Conservation (phyloP, 345 rosid genomes). For the Capsella bursapastoris region DNA sequence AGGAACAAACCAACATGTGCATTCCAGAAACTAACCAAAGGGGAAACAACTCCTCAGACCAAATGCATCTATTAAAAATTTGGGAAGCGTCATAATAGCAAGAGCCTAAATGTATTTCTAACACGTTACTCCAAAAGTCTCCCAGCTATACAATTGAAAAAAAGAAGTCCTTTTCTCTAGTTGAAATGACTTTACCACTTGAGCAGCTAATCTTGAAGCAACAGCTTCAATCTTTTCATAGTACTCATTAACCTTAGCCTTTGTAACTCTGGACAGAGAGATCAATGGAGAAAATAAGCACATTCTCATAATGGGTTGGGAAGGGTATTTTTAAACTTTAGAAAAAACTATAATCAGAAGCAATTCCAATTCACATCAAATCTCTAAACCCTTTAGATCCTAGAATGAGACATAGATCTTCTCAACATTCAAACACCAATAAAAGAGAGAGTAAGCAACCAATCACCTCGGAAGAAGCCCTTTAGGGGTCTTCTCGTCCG, state of each 20-base stretch:
- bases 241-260: constrained; percentile 76
- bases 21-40: not conserved
- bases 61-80: not conserved
- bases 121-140: not conserved
- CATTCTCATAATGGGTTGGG: not conserved
- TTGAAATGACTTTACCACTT: constrained; percentile 51
- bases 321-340: not conserved
- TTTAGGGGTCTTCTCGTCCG: no score
- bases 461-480: no score
- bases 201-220: constrained; percentile 62
- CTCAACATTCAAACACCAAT: not conserved
- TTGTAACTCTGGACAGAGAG: constrained; percentile 59
- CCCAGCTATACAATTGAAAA: not conserved
- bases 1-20: not conserved
- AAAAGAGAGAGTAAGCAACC: no score
- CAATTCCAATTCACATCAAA: not conserved
- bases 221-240: constrained; percentile 77
- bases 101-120: no score
- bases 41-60: constrained; percentile 4
- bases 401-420: not conserved
- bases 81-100: not conserved
- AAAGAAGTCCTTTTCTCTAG: not conserved
- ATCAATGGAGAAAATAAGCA: constrained; percentile 17
- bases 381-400: not conserved
- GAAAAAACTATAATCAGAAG: not conserved